Percentiles rank a stretch among this genome's conserved stretches.
Conservation (phyloP, 441 rosid species). For the Aleurites moluccanus region DNA sequence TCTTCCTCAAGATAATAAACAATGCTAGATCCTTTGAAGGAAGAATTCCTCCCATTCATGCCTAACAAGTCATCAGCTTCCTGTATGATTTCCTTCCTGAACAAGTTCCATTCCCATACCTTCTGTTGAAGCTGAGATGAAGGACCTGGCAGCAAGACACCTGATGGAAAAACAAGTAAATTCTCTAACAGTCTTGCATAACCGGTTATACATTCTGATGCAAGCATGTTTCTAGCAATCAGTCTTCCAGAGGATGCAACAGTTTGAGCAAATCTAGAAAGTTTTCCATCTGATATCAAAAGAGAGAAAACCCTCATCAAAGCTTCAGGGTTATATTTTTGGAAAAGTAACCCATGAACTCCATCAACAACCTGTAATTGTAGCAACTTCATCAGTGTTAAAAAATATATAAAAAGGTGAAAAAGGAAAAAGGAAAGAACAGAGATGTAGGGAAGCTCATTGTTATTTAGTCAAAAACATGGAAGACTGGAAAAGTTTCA, state of each 20-base stretch:
- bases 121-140: slow-evolving; percentile 58
- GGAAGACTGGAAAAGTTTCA: slow-evolving; percentile 17
- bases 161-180: slow-evolving; percentile 75
- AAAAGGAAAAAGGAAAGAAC: background rate
- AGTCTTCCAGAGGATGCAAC: slow-evolving; percentile 80
- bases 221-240: slow-evolving; percentile 78
- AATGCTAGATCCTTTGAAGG: slow-evolving; percentile 43
- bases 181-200: slow-evolving; percentile 86
- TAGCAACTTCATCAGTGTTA: slow-evolving; percentile 19
- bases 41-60: slow-evolving; percentile 37
- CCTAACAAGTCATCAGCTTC: slow-evolving; percentile 35
- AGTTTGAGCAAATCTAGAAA: slow-evolving; percentile 68
- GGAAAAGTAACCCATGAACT: slow-evolving; percentile 64
- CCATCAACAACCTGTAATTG: slow-evolving; percentile 69
- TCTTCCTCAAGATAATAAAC: slow-evolving; percentile 68
- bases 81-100: slow-evolving; percentile 45
- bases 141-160: slow-evolving; percentile 65
- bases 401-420: slow-evolving; percentile 9
- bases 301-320: slow-evolving; percentile 74
- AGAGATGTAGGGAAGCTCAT: background rate
- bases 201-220: slow-evolving; percentile 70
- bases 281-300: slow-evolving; percentile 71
- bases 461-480: slow-evolving; percentile 25
- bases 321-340: slow-evolving; percentile 65
- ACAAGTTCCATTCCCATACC: slow-evolving; percentile 86